Conservation (phyloP, 1,284 basidiomycete genomes). For the Cryptococcus sp. region DNA sequence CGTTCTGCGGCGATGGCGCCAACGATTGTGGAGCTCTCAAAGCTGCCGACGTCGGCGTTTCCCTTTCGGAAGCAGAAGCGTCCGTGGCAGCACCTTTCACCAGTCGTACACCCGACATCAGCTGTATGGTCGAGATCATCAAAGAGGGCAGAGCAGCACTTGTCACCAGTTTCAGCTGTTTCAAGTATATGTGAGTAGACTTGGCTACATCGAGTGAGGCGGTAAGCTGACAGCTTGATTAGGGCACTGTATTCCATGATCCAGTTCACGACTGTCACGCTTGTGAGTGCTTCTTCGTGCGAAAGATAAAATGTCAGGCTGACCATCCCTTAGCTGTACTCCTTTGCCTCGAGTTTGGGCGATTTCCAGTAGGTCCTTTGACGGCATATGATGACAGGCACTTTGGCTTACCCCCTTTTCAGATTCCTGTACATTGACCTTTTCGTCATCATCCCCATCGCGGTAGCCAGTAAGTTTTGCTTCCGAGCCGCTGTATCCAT, state of each 20-base stretch:
- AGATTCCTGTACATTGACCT: conserved; percentile 90
- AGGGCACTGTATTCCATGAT: conserved; percentile 57
- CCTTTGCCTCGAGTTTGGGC: conserved; percentile 92
- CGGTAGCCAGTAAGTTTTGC: conserved; percentile 77
- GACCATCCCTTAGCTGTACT: conserved; percentile 64
- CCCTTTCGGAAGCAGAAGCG: conserved; percentile 95
- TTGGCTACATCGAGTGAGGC: neutral
- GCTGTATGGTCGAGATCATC: conserved; percentile 95
- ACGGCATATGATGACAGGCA: neutral
- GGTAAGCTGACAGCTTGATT: conserved; percentile 45
- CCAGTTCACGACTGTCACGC: conserved; percentile 69
- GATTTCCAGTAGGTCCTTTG: conserved; percentile 76
- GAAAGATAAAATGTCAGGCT: neutral
- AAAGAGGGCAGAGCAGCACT: conserved; percentile 92
- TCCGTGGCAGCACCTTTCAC: conserved; percentile 99
- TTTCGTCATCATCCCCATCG: conserved; percentile 95
- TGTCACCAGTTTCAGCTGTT: conserved; percentile 97
- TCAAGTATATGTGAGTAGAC: conserved; percentile 97
- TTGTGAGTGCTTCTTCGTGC: neutral
- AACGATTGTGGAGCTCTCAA: conserved; percentile 99
- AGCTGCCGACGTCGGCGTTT: conserved; percentile 96
- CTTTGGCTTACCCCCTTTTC: neutral
- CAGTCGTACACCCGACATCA: conserved; percentile 88
- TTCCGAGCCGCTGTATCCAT: neutral
- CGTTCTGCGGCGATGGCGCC: conserved; percentile 98